These are phyloP conservation scores for Piper betle DNA, from an alignment of 164 flowering plant genomes.

Conservation along the genomic window DNA sequence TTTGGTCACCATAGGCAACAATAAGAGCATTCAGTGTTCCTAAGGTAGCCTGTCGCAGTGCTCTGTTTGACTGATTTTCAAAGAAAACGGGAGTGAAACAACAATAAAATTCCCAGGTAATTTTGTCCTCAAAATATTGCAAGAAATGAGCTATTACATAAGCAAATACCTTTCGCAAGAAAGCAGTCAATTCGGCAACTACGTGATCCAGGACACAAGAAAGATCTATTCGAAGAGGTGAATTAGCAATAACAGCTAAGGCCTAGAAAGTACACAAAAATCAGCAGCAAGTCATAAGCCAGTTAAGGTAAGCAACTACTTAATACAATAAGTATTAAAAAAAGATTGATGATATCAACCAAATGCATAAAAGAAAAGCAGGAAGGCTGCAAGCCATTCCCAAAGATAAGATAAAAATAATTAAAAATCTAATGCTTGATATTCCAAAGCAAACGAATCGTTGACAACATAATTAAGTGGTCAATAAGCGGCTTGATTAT, in stretches of 20 bases:
- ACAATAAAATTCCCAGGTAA: neutral
- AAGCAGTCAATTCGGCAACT: constrained; percentile 78
- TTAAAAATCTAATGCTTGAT: neutral
- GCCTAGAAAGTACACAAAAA: constrained; percentile 42
- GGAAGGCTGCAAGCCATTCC: too few relatives aligned
- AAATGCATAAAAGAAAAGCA: neutral
- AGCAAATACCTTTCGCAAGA: constrained; percentile 67
- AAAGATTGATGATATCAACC: neutral
- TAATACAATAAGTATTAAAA: neutral
- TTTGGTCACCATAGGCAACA: constrained; percentile 90
- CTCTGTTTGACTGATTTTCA: constrained; percentile 68
- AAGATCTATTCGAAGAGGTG: constrained; percentile 69
- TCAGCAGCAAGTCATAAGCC: neutral
- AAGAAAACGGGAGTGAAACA: neutral
- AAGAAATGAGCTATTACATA: neutral
- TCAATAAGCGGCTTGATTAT: too few relatives aligned
- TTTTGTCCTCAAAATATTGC: neutral
- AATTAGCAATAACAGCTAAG: constrained; percentile 88
- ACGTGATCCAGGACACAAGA: constrained; percentile 84
- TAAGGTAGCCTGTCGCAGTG: constrained; percentile 85
- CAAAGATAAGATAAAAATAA: neutral
- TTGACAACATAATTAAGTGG: too few relatives aligned
- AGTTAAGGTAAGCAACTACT: too few relatives aligned
- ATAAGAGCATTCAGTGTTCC: constrained; percentile 88
- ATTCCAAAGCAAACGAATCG: neutral